These are phyloP conservation scores for Apium graveolens DNA, from an alignment of 129 eudicot species.

Conservation along the genomic window DNA sequence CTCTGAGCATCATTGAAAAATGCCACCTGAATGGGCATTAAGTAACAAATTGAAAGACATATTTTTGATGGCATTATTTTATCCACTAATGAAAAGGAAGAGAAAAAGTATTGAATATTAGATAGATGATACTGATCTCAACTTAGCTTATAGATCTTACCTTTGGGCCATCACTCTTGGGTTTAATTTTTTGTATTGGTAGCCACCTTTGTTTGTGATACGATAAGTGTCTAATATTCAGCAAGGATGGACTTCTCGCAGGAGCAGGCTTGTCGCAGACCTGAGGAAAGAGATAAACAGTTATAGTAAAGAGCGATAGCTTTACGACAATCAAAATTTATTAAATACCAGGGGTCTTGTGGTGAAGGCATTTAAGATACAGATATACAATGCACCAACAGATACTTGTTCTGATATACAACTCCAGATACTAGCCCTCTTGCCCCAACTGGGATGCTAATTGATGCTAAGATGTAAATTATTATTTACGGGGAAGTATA, in stretches of 20 bases:
- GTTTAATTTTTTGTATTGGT: conserved; percentile 31
- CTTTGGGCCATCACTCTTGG: conserved; percentile 44
- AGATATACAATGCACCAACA: not conserved
- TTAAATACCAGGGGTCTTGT: not conserved
- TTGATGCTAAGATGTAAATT: not conserved
- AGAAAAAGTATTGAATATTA: not conserved
- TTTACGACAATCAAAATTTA: not conserved
- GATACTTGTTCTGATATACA: not conserved
- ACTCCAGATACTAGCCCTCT: not conserved
- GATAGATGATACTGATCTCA: not conserved
- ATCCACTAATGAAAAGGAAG: not conserved
- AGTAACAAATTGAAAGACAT: not conserved
- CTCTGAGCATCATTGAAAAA: conserved; percentile 29
- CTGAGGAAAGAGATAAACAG: conserved; percentile 23
- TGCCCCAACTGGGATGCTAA: no score
- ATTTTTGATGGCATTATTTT: not conserved
- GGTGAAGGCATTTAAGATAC: not conserved
- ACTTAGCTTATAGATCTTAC: conserved; percentile 23
- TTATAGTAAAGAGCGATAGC: not conserved
- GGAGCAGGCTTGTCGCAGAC: conserved; percentile 44
- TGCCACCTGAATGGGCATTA: conserved; percentile 35
- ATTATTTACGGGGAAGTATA: not conserved
- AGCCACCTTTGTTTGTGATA: conserved; percentile 19
- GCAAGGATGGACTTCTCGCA: conserved; percentile 25
- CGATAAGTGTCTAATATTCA: conserved; percentile 31